These are phyloP conservation scores for Coniochaeta hoffmannii DNA, from an alignment of 2,329 filamentous ascomycete genomes.

Conservation along the genomic window DNA sequence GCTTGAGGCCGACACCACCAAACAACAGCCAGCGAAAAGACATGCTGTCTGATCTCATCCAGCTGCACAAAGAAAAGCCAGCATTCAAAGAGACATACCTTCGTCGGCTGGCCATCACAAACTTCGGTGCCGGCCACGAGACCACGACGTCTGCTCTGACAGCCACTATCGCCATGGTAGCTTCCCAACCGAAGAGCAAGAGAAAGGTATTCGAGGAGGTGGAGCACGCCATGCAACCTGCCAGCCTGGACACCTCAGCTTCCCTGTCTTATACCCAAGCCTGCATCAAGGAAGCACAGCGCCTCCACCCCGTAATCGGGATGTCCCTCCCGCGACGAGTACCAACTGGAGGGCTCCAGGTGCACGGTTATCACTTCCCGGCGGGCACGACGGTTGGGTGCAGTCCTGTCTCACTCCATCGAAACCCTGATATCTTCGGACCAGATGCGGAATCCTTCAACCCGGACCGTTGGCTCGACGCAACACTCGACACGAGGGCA, in stretches of 20 bases:
- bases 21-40: constrained; percentile 27
- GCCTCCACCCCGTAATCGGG: constrained; percentile 41
- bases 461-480: constrained; percentile 39
- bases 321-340: constrained; percentile 43
- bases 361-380: constrained; percentile 34
- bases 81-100: constrained; percentile 40
- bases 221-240: neutral
- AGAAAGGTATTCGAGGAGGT: constrained; percentile 22
- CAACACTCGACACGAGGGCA: constrained; percentile 14
- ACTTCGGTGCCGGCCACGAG: constrained; percentile 49
- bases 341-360: constrained; percentile 24
- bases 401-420: constrained; percentile 41
- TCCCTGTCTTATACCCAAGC: constrained; percentile 31
- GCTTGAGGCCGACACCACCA: constrained; percentile 7
- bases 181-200: constrained; percentile 26
- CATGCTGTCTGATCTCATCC: constrained; percentile 38
- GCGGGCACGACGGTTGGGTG: constrained; percentile 42
- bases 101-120: constrained; percentile 44
- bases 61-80: constrained; percentile 34
- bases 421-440: constrained; percentile 42
- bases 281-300: constrained; percentile 42
- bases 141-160: constrained; percentile 46
- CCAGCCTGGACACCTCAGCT: constrained; percentile 16
- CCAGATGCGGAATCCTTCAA: constrained; percentile 32
- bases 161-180: constrained; percentile 39